Base-by-base conservation (phyloP, 2,329 filamentous ascomycete genomes). In the Aureobasidium namibiae region DNA sequence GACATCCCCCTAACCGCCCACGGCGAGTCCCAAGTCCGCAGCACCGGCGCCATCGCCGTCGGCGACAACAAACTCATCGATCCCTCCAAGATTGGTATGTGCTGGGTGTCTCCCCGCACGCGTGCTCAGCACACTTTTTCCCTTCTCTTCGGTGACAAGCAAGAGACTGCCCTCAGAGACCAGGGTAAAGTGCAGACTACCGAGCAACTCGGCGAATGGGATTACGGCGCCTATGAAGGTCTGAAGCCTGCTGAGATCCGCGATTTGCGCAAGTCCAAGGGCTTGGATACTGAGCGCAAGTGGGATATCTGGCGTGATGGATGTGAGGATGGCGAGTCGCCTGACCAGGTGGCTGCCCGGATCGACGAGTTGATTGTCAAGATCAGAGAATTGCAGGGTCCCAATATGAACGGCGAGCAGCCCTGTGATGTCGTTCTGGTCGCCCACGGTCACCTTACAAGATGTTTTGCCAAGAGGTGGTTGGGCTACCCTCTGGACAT, bases 221-320 rank as follows among this genome's bases (percentile, higher is more conserved):
- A 82, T 61, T 86, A 86, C 69, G 83, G 60, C 44, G 73, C 78
- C 61, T 86, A 86, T 67, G 83, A 86, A 68, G 83, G 83, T 10
- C 68, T 84, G 18, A 75, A 75, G 52, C 75, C 74, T 5, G 66
- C 71, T 14, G 72, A 82, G 65, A 85, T 86, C 52, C 71, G 73
- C 14, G 67, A 71, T 21, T 63, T 72, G 62, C 74, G 82, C 61
- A 71, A 74, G 62, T 65, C 75, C 57, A 70, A 74, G 11, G 80
- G 80, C 13, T 24, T 61, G 42, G 45, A 57, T 23, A 38, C 39
- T 1, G 31, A 56, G 0, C 59, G 76, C 64, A 81, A 82, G 54
- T 95, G 90, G 90, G 87, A 94, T 74, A 95, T 95, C 64, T 95
- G 90, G 90, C 78, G 77, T 18, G 90, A 95, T 69, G 90, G 90